Evolutionary conservation across 2,329 filamentous ascomycete genomes (phyloP).

Genomic region (Neonectria faginata): DNA sequence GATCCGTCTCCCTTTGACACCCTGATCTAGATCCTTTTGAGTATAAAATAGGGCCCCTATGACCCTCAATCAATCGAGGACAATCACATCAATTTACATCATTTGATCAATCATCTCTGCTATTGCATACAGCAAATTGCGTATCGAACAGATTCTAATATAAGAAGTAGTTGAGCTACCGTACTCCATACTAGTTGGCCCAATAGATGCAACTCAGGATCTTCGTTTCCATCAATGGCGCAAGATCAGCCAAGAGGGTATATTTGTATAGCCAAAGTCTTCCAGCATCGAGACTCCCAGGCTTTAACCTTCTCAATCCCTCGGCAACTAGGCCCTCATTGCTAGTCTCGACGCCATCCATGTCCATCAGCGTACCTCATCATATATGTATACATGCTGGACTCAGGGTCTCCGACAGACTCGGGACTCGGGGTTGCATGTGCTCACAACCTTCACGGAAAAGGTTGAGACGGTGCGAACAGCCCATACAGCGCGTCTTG

Average conservation of each 20-base stretch:
- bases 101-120: too few species aligned
- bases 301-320: not conserved
- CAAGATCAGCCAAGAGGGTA: not conserved
- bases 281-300: too few species aligned
- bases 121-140: too few species aligned
- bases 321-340: not conserved
- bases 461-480: slow-evolving; percentile 47
- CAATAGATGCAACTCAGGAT: not conserved
- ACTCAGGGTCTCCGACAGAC: slow-evolving; percentile 4
- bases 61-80: too few species aligned
- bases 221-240: not conserved
- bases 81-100: too few species aligned
- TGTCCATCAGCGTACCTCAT: not conserved
- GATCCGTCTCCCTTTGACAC: too few species aligned
- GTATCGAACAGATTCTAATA: not conserved
- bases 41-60: too few species aligned
- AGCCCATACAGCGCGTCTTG: slow-evolving; percentile 48
- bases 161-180: not conserved
- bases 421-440: not conserved
- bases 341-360: not conserved
- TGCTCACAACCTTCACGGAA: slow-evolving; percentile 36
- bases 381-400: not conserved
- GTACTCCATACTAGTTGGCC: not conserved
- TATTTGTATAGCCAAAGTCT: too few species aligned
- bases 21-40: too few species aligned